Evolutionary conservation across 495 filamentous ascomycete species (phyloP), one percentile per base, ranked within the genome.

Genomic region (Penicillium fimorum): DNA sequence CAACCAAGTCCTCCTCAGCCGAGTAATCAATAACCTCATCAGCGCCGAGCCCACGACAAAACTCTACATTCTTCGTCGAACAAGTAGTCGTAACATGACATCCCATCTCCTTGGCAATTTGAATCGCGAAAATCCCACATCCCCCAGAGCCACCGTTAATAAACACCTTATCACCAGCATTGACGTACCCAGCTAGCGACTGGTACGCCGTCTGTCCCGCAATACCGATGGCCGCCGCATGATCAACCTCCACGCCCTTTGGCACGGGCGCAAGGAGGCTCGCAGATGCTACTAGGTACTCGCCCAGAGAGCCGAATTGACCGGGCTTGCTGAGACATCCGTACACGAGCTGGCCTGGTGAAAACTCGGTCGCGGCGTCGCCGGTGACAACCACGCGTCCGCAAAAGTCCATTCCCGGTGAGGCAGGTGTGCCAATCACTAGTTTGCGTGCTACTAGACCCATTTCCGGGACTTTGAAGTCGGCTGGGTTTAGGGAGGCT

Each of bases 21-120:
- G 76, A 82, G 60, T 90, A 90, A 60, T 90, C 86, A 44, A 90
- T 75, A 8, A 89, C 73, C 47, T 82, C 79, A 57, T 89, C 84
- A 3, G 86, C 87, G 1, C 87, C 87, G 2, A 90, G 71, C 12
- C 63, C 67, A 40, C 72, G 73, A 57, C 79, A 82, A 0, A 87
- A 68, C 27, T 81, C 75, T 0, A 75, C 71, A 63, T 89, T 89
- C 9, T 62, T 65, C 2, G 69, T 73, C 10, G 83, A 86, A 56
- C 86, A 89, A 3, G 78, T 77, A 5, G 74, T 70, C 1, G 81
- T 84, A 15, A 89, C 84, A 54, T 81, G 73, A 59, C 83, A 85
- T 0, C 85, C 84, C 8, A 82, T 49, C 8, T 71, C 73, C 63
- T 87, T 87, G 4, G 85, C 86, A 54, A 87, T 77, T 64, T 88